Base-by-base conservation (phyloP, 768 basidiomycete species). In the Lyophyllum decastes region DNA sequence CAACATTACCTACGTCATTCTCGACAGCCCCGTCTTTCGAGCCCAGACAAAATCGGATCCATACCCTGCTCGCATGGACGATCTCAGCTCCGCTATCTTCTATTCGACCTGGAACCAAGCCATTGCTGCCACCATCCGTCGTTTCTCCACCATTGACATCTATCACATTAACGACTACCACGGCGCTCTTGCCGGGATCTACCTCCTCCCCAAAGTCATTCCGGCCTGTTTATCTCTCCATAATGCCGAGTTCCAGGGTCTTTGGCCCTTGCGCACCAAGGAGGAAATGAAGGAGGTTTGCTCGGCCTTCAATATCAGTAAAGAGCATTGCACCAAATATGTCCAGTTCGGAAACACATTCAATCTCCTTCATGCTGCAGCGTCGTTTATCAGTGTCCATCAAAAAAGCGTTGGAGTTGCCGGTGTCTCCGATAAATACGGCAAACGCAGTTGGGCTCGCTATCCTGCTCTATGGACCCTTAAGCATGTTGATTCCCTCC, bases 281-380 rank as follows among this genome's bases (percentile, higher is more conserved):
- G 94, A 95, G 68, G 95, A 97, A 72, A 95, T 95, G 94, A 95
- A 94, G 77, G 95, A 97, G 72, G 95, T 97, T 47, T 97, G 95
- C 71, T 95, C 95, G 2, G 95, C 95, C 2, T 97, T 97, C 83
- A 96, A 96, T 73, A 92, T 97, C 72, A 90, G 90, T 79, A 96
- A 96, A 74, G 94, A 95, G 68, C 82, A 93, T 67, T 97, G 95
- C 78, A 92, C 89, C 52, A 95, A 95, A 81, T 97, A 97, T 68
- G 93, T 97, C 44, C 95, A 97, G 73, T 97, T 97, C 71, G 95
- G 95, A 60, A 97, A 97, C 79, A 97, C 95, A 10, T 97, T 97
- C 80, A 97, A 97, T 72, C 76, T 97, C 66, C 81, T 97, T 24
- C 95, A 97, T 66, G 94, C 95, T 22, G 95, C 87, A 4, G 95